These are phyloP conservation scores for Knoxia roxburghii DNA, from an alignment of 257 asterid genomes.

Conservation along the genomic window DNA sequence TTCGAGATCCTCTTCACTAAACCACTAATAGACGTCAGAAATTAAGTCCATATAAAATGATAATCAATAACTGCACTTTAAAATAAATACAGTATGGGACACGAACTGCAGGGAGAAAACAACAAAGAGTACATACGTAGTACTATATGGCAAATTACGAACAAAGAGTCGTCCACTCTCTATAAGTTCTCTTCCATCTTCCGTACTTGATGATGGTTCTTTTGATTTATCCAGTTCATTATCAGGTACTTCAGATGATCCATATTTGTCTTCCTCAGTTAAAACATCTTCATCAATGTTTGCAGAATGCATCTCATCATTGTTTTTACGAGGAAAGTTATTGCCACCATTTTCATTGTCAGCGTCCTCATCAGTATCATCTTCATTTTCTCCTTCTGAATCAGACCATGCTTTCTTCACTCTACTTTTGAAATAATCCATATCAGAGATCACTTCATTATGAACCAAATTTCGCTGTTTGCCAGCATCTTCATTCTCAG, in stretches of 20 bases:
- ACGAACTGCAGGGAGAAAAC: background rate
- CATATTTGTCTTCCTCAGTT: constrained; percentile 31
- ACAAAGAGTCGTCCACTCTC: constrained; percentile 71
- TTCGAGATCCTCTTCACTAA: constrained; percentile 85
- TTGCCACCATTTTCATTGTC: constrained; percentile 21
- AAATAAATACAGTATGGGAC: background rate
- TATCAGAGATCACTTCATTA: constrained; percentile 53
- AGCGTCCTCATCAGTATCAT: constrained; percentile 26
- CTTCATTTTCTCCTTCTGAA: constrained; percentile 55
- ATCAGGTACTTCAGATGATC: constrained; percentile 29
- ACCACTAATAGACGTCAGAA: constrained; percentile 3
- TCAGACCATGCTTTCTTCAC: constrained; percentile 65
- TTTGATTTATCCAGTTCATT: constrained; percentile 23
- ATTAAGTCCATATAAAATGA: background rate
- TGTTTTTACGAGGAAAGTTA: constrained; percentile 22
- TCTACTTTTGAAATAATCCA: constrained; percentile 74
- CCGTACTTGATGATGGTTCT: constrained; percentile 34
- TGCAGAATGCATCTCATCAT: constrained; percentile 20
- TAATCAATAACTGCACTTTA: background rate
- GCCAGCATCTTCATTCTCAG: constrained; percentile 28
- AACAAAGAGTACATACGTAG: constrained; percentile 46
- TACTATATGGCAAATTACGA: constrained; percentile 78
- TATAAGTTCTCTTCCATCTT: constrained; percentile 42
- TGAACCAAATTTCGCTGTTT: constrained; percentile 31
- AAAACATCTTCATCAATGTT: constrained; percentile 30